Evolutionary conservation across 2,329 filamentous ascomycete genomes (phyloP).

Genomic region (Talaromyces sp.): DNA sequence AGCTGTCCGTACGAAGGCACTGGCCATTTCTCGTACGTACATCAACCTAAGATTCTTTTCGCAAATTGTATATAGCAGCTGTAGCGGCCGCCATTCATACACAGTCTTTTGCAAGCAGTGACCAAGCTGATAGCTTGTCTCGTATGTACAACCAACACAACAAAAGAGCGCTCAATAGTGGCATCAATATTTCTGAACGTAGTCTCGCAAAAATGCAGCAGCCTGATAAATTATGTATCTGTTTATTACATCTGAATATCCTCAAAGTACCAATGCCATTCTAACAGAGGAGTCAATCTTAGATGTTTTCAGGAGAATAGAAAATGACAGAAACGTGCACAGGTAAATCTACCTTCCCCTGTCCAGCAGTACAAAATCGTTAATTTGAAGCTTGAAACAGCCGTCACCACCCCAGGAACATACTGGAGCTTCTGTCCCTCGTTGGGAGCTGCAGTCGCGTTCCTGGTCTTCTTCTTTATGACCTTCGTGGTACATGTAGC

Average conservation of each 20-base stretch:
- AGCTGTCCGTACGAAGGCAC: not conserved
- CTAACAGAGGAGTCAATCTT: no score
- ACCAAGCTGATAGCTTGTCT: no score
- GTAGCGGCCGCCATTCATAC: no score
- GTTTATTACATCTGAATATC: not conserved
- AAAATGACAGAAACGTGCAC: slow-evolving; percentile 3
- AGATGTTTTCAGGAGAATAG: not conserved
- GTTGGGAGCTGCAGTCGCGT: slow-evolving; percentile 8
- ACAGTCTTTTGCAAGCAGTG: no score
- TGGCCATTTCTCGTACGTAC: not conserved
- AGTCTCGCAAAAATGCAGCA: not conserved
- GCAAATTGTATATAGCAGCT: no score
- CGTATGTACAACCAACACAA: not conserved
- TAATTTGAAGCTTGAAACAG: not conserved
- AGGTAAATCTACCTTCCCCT: not conserved
- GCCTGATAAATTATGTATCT: not conserved
- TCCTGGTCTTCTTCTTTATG: slow-evolving; percentile 5
- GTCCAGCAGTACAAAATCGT: not conserved
- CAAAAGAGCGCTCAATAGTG: not conserved
- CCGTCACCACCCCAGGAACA: not conserved
- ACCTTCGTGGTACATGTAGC: slow-evolving; percentile 5
- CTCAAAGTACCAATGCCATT: not conserved
- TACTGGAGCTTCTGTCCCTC: slow-evolving; percentile 14
- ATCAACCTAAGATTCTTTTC: no score
- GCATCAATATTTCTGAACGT: not conserved